These are phyloP conservation scores for Coemansia guatemalensis DNA, from an alignment of 192 early-diverging fungal species.

Conservation along the genomic window DNA sequence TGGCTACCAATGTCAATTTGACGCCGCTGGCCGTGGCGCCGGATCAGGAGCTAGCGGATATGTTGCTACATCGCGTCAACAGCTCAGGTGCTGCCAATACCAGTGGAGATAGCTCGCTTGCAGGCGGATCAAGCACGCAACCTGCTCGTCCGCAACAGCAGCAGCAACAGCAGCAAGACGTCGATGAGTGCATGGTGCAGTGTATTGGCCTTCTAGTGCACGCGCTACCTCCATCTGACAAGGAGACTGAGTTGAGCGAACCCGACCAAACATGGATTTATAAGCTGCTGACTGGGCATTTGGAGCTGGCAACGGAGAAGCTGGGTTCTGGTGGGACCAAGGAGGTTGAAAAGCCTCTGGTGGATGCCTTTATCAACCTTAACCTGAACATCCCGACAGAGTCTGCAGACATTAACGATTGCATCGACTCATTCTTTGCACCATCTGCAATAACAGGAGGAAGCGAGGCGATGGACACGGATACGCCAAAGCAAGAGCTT, in stretches of 20 bases:
- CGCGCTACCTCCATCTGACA: constrained; percentile 55
- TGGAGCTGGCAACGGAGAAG: constrained; percentile 15
- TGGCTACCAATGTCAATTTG: constrained; percentile 13
- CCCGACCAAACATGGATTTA: constrained; percentile 40
- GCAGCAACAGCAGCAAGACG: constrained; percentile 65
- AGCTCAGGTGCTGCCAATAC: constrained; percentile 8
- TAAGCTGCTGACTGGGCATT: constrained; percentile 30
- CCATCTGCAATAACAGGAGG: constrained; percentile 16
- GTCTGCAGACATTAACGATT: constrained; percentile 48
- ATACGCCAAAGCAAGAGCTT: neutral
- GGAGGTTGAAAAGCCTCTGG: constrained; percentile 2
- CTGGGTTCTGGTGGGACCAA: neutral
- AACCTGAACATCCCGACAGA: constrained; percentile 32
- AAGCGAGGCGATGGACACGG: constrained; percentile 18
- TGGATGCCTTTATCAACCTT: constrained; percentile 39
- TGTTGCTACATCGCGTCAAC: constrained; percentile 56
- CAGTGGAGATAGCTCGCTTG: neutral
- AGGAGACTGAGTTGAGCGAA: constrained; percentile 1
- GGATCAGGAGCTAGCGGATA: constrained; percentile 58
- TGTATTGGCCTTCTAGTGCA: constrained; percentile 62
- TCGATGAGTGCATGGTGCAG: constrained; percentile 74
- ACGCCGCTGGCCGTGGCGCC: constrained; percentile 54
- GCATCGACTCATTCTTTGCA: constrained; percentile 40
- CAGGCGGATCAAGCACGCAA: too few relatives aligned
- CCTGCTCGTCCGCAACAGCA: constrained; percentile 6